phyloP scores from a whole-genome alignment of 2,329 filamentous ascomycete species.

The Berkeleyomyces basicola region DNA sequence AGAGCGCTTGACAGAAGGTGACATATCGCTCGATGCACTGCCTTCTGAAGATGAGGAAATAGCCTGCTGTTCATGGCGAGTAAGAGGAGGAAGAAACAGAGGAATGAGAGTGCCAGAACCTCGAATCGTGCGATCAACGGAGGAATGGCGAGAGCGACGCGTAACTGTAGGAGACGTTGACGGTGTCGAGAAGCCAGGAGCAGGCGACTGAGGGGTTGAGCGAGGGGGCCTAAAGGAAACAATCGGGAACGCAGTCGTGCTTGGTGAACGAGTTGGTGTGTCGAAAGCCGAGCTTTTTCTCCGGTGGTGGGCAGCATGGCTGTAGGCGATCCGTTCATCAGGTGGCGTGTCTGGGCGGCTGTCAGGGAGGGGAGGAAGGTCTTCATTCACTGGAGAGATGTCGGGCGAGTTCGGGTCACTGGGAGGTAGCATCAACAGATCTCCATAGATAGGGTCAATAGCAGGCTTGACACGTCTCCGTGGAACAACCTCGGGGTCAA shows the following conservation, averaged over 20 bases:
- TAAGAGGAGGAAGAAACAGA: conserved; percentile 22
- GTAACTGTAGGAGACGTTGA: background rate
- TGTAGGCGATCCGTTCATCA: background rate
- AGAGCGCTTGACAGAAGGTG: background rate
- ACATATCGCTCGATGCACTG: background rate
- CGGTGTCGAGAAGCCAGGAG: background rate
- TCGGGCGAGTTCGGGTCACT: conserved; percentile 37
- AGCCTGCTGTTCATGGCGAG: conserved; percentile 13
- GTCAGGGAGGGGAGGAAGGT: conserved; percentile 36
- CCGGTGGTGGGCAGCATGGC: background rate
- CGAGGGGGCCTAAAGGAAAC: conserved; percentile 35
- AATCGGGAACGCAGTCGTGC: conserved; percentile 41
- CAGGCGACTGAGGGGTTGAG: conserved; percentile 28
- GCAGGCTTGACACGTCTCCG: conserved; percentile 43
- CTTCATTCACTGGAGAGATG: conserved; percentile 17
- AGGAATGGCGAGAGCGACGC: conserved; percentile 24
- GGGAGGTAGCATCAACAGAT: conserved; percentile 46
- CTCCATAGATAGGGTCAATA: conserved; percentile 49
- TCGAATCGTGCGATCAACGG: conserved; percentile 17
- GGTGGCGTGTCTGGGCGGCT: conserved; percentile 40
- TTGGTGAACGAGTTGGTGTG: conserved; percentile 26
- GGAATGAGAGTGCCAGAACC: conserved; percentile 15
- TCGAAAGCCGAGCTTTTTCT: conserved; percentile 2
- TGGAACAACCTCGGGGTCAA: conserved; percentile 24
- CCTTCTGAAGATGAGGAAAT: conserved; percentile 3